phyloP scores from a whole-genome alignment of 352 stramenopile species.

The Globisporangium cylindrosporum region DNA sequence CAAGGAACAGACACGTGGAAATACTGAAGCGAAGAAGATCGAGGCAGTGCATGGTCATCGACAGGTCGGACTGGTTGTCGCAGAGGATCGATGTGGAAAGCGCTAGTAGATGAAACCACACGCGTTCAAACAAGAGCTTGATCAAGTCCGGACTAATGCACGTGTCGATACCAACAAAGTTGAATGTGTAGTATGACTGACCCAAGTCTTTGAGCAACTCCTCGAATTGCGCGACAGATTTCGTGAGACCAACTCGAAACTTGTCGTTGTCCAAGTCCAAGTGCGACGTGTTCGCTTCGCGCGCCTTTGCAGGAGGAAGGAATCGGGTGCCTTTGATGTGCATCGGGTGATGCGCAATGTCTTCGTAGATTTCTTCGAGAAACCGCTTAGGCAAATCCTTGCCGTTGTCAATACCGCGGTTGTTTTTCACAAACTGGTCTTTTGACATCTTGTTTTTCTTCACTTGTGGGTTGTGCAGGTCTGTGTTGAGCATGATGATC shows the following conservation, averaged over 20 bases:
- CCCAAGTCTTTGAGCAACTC: constrained; percentile 85
- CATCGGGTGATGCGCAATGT: constrained; percentile 92
- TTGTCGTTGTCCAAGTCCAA: constrained; percentile 76
- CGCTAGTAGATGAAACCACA: constrained; percentile 95
- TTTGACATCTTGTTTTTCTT: constrained; percentile 97
- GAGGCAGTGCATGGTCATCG: constrained; percentile 76
- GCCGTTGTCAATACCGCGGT: constrained; percentile 91
- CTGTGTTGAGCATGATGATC: constrained; percentile 91
- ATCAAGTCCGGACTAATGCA: constrained; percentile 90
- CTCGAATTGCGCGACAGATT: constrained; percentile 77
- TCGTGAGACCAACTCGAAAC: constrained; percentile 59
- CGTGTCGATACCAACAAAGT: constrained; percentile 90
- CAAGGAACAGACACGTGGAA: constrained; percentile 81
- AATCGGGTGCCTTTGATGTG: constrained; percentile 79
- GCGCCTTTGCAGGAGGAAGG: constrained; percentile 40
- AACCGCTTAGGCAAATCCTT: constrained; percentile 91
- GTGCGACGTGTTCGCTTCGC: constrained; percentile 39
- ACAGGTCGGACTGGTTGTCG: constrained; percentile 74
- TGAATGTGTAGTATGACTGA: constrained; percentile 82
- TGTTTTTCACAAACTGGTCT: constrained; percentile 97
- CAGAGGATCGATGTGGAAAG: constrained; percentile 82
- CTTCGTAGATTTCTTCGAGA: constrained; percentile 95
- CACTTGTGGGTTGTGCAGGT: constrained; percentile 88
- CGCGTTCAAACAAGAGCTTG: constrained; percentile 89
- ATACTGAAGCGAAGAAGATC: constrained; percentile 80